Evolutionary conservation across 352 stramenopile species (phyloP).

Genomic region (Globisporangium irregulare): DNA sequence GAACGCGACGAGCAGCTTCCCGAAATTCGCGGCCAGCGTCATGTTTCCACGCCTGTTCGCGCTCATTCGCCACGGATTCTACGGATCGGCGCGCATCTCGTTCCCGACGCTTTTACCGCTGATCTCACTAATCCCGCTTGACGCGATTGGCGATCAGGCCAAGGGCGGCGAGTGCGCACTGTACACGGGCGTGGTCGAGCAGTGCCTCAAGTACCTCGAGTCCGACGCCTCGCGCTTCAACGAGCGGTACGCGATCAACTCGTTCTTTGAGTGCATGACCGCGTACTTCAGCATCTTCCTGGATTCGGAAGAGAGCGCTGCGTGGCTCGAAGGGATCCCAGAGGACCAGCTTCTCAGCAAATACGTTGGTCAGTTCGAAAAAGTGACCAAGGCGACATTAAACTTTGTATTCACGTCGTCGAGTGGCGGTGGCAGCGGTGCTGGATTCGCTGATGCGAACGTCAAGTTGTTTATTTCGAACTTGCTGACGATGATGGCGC

Average conservation of each 20-base stretch:
- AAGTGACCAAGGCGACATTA: slow-evolving; percentile 43
- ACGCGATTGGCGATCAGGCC: slow-evolving; percentile 39
- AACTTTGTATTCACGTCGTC: slow-evolving; percentile 34
- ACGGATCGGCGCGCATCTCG: slow-evolving; percentile 62
- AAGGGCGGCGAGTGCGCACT: slow-evolving; percentile 37
- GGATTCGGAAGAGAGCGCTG: slow-evolving; percentile 27
- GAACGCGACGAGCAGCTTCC: slow-evolving; percentile 35
- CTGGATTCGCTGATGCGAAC: slow-evolving; percentile 29
- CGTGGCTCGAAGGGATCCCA: slow-evolving; percentile 29
- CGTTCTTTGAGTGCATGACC: slow-evolving; percentile 73
- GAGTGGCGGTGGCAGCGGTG: not conserved
- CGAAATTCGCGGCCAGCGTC: slow-evolving; percentile 60
- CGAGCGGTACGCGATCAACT: slow-evolving; percentile 50
- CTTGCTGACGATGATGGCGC: slow-evolving; percentile 43
- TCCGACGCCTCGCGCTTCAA: slow-evolving; percentile 51
- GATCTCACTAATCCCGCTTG: slow-evolving; percentile 68
- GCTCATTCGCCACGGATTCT: slow-evolving; percentile 74
- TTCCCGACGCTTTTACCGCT: slow-evolving; percentile 71
- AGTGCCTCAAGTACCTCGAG: slow-evolving; percentile 69
- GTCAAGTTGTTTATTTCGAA: slow-evolving; percentile 37
- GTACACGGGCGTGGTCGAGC: slow-evolving; percentile 63
- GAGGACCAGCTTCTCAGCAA: slow-evolving; percentile 20
- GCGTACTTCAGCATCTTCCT: slow-evolving; percentile 71
- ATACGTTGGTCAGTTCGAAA: slow-evolving; percentile 73
- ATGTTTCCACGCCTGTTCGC: slow-evolving; percentile 67